phyloP scores from a whole-genome alignment of 2,329 filamentous ascomycete species.

The Aspergillus sp. region DNA sequence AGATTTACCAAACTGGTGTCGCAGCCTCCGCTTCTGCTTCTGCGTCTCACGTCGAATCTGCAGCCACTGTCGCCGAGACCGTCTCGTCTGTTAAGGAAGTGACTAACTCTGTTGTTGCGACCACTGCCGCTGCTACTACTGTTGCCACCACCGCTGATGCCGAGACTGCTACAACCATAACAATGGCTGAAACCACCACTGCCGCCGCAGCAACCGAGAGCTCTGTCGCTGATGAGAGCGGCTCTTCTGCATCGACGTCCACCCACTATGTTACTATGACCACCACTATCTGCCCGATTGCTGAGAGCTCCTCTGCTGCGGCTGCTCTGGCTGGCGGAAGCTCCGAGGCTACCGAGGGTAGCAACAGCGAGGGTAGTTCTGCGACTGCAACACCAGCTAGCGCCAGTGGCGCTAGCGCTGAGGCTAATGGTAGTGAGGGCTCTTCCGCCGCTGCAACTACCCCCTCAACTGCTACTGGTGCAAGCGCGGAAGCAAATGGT shows the following conservation, averaged over 20 bases:
- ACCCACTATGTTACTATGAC: constrained; percentile 16
- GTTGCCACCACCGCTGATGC: neutral
- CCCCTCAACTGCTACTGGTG: neutral
- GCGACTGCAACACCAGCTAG: neutral
- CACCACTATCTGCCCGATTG: constrained; percentile 23
- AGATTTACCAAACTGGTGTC: constrained; percentile 55
- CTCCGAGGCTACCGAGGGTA: neutral
- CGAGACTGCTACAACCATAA: neutral
- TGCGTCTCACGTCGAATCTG: constrained; percentile 1
- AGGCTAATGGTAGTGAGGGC: neutral
- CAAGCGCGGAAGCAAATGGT: neutral
- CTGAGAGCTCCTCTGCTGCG: constrained; percentile 2
- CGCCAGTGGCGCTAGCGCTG: neutral
- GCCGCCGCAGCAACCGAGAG: neutral
- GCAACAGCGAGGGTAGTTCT: neutral
- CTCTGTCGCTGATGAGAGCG: neutral
- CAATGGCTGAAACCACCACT: neutral
- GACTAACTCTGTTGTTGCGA: neutral
- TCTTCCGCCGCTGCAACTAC: neutral
- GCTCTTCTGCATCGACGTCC: constrained; percentile 7
- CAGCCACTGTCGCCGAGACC: constrained; percentile 6
- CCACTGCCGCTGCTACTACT: constrained; percentile 2
- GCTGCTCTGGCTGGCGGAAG: neutral
- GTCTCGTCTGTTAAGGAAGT: constrained; percentile 6
- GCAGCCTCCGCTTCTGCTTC: constrained; percentile 3